phyloP scores from a whole-genome alignment of 164 flowering plant genomes.

The Cinnamomum micranthum region DNA sequence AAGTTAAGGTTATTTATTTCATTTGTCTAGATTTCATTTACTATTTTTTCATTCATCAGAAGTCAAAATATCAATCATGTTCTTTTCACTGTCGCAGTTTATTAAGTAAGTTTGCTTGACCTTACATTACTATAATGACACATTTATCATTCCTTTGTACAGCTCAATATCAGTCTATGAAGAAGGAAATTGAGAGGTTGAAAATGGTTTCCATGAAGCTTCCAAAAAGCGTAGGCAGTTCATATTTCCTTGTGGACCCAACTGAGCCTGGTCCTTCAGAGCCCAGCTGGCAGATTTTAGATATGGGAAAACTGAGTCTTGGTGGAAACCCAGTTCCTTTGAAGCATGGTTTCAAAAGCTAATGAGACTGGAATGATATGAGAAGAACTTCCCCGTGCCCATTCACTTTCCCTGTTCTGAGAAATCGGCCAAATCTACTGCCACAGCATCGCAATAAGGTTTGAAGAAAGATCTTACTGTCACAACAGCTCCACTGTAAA shows the following conservation, averaged over 20 bases:
- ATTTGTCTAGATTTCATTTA: no score
- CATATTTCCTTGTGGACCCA: neutral
- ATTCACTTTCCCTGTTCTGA: neutral
- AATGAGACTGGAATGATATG: neutral
- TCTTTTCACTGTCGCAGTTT: no score
- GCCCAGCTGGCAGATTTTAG: constrained; percentile 34
- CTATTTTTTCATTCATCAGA: no score
- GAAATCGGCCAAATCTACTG: neutral
- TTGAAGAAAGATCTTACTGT: no score
- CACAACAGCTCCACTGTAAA: no score
- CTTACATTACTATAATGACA: no score
- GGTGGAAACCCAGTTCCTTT: constrained; percentile 12
- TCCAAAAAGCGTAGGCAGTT: neutral
- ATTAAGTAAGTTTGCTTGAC: no score
- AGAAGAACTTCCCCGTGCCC: neutral
- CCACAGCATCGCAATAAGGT: no score
- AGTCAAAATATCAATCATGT: no score
- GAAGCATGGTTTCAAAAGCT: constrained; percentile 14
- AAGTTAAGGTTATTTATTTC: no score
- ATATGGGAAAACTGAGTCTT: constrained; percentile 41
- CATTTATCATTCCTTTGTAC: no score
- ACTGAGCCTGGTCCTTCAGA: no score
- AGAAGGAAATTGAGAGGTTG: constrained; percentile 42
- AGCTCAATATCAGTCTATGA: constrained; percentile 22
- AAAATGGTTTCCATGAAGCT: constrained; percentile 15